Evolutionary conservation across 2,329 filamentous ascomycete species (phyloP), one percentile per base, ranked within the genome.

Genomic region (Colletotrichum sp.): DNA sequence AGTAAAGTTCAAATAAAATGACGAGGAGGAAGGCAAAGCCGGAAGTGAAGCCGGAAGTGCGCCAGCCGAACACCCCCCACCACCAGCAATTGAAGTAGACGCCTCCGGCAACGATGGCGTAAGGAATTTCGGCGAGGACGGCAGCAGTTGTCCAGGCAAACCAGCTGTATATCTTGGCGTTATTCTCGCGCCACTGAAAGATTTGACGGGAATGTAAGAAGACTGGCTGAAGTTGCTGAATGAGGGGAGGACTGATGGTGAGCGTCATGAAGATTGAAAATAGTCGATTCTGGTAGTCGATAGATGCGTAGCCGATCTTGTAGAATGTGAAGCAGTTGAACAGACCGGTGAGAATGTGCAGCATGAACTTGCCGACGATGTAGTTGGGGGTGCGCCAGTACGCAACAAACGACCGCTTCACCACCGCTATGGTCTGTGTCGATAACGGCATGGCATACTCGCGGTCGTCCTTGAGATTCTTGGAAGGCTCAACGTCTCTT

Each of bases 161-260:
- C 94, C 94, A 96, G 3, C 91, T 93, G 84, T 96, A 97, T 30
- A 95, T 95, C 82, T 95, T 95, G 18, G 93, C 91, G n/a, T 91
- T 94, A 65, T 92, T 90, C 82, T 97, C 95, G 7, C 95, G 90
- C 3, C 89, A 91, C 81, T 93, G 86, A 84, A 94, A 97, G 30
- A 96, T 88, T 36, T 90, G 87, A 6, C 94, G 89, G 60, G 91
- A 90, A 74, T 90, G 86, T 67, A 95, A 85, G 81, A 94, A 96
- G 7, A 91, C 90, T 1, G 94, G 94, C 80, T 96, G 93, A 1
- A 96, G 87, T 79, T 96, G 94, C 79, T 96, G 93, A 73, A 96
- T 94, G 1, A 96, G 86, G 0, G 93, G 93, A 1, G 94, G 94
- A 2, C 91, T 90, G 77, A 97, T 94, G 8, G 93, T 95, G 6